Evolutionary conservation across 257 asterid genomes (phyloP).

Genomic region (Nicotiana noctiflora): DNA sequence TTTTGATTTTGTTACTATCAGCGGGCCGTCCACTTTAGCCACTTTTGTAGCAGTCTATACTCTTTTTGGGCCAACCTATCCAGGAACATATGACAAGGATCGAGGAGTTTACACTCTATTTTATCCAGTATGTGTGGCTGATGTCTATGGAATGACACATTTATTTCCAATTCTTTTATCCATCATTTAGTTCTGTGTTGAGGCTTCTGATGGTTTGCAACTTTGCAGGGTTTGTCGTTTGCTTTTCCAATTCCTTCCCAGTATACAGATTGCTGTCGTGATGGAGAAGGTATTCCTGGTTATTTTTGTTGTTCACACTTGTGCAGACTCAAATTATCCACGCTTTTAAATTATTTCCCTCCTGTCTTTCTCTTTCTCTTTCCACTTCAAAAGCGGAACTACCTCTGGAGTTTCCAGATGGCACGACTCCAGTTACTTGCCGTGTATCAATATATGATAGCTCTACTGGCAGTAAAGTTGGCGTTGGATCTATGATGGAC

Average conservation of each 20-base stretch:
- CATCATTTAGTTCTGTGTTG: conserved; percentile 5
- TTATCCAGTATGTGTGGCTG: conserved; percentile 59
- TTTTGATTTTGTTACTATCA: conserved; percentile 26
- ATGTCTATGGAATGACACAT: background rate
- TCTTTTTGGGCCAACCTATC: conserved; percentile 83
- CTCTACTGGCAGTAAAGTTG: conserved; percentile 62
- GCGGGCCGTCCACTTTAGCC: conserved; percentile 74
- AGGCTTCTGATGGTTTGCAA: conserved; percentile 8
- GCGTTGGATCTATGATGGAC: conserved; percentile 59
- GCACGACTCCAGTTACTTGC: conserved; percentile 83
- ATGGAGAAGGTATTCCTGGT: conserved; percentile 38
- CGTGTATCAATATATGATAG: conserved; percentile 69
- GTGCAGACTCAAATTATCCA: background rate
- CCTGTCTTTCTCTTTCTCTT: background rate
- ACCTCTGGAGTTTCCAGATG: conserved; percentile 87
- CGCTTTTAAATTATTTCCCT: conserved; percentile 9
- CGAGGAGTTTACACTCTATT: conserved; percentile 70
- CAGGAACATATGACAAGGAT: conserved; percentile 73
- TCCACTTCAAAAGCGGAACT: conserved; percentile 46
- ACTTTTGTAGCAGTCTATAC: conserved; percentile 84
- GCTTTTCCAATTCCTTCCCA: conserved; percentile 79
- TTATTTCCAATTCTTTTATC: background rate
- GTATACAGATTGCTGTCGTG: conserved; percentile 54
- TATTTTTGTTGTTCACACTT: background rate
- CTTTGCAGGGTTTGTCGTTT: conserved; percentile 73